Evolutionary conservation across 2,329 filamentous ascomycete genomes (phyloP).

Genomic region (Basipetospora chlamydospora): DNA sequence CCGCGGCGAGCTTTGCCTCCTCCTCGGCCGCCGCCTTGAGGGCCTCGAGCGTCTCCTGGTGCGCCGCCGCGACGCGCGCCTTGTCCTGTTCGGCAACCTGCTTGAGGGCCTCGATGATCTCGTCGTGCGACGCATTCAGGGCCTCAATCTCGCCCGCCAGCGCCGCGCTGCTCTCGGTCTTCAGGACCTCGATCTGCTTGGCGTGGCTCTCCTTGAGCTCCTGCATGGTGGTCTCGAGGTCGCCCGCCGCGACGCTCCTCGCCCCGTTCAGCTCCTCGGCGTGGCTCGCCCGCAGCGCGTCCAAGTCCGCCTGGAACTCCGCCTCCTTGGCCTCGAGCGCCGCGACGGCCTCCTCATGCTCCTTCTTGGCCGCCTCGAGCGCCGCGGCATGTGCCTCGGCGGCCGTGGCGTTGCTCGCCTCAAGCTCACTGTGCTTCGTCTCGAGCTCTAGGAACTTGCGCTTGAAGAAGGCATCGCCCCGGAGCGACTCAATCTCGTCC

Average conservation of each 20-base stretch:
- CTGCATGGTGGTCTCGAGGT: conserved; percentile 27
- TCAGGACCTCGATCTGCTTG: conserved; percentile 29
- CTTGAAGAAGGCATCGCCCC: conserved; percentile 49
- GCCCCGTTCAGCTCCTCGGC: conserved; percentile 43
- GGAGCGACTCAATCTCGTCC: conserved; percentile 48
- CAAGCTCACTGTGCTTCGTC: conserved; percentile 37
- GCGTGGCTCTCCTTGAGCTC: conserved; percentile 38
- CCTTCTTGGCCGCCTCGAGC: conserved; percentile 26
- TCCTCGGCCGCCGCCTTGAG: conserved; percentile 21
- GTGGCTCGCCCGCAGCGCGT: conserved; percentile 40
- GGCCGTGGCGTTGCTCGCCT: conserved; percentile 20
- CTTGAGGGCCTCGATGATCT: conserved; percentile 26
- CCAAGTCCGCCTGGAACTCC: conserved; percentile 38
- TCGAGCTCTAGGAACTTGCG: conserved; percentile 48
- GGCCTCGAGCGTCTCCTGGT: conserved; percentile 19
- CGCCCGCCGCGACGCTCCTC: conserved; percentile 36
- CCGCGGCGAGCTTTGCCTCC: conserved; percentile 10
- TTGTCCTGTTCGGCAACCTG: conserved; percentile 13
- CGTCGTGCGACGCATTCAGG: conserved; percentile 29
- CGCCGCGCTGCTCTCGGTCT: conserved; percentile 24
- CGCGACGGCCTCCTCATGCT: conserved; percentile 27
- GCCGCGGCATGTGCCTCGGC: conserved; percentile 24
- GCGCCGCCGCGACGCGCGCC: conserved; percentile 12
- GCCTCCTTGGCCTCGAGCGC: conserved; percentile 35
- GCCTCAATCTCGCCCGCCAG: conserved; percentile 25